Evolutionary conservation across 192 early-diverging fungal species (phyloP).

Genomic region (Coemansia sp.): DNA sequence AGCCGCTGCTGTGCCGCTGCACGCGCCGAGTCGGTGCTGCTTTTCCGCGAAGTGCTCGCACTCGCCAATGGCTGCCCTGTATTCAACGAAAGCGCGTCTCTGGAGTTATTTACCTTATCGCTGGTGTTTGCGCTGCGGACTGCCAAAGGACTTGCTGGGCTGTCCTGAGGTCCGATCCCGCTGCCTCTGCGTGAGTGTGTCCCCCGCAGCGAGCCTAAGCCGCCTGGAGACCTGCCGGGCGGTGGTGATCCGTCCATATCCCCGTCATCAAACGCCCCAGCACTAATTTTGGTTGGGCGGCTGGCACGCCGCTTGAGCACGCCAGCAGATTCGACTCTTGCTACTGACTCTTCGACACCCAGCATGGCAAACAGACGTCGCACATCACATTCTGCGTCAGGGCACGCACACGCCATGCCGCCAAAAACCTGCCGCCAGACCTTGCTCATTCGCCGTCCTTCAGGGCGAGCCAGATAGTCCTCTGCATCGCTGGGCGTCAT

Average conservation of each 20-base stretch:
- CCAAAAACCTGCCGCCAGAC: constrained; percentile 54
- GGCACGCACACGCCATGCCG: constrained; percentile 41
- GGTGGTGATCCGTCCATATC: not conserved
- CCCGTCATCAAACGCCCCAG: not conserved
- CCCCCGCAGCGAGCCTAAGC: not conserved
- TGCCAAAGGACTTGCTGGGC: not conserved
- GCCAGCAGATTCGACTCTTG: constrained; percentile 8
- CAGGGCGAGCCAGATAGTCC: constrained; percentile 43
- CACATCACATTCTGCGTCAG: constrained; percentile 28
- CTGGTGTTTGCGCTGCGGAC: not conserved
- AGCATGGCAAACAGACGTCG: constrained; percentile 45
- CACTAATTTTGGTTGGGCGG: constrained; percentile 12
- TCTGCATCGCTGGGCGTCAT: constrained; percentile 35
- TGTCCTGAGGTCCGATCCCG: not conserved
- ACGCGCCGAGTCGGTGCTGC: constrained; percentile 9
- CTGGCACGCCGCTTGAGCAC: constrained; percentile 30
- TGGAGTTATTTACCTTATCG: not conserved
- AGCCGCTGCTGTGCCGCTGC: not conserved
- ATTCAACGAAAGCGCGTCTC: constrained; percentile 7
- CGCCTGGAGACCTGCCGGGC: constrained; percentile 18
- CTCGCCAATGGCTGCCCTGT: not conserved
- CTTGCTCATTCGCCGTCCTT: constrained; percentile 52
- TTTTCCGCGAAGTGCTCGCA: constrained; percentile 12
- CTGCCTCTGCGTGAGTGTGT: constrained; percentile 28
- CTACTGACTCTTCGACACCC: constrained; percentile 33